A percentile compares a stretch with the other conserved stretches of the same genome.
Evolutionary conservation across 1,139 yeast genomes (phyloP).

Genomic region (Yamadazyma taylorii): DNA sequence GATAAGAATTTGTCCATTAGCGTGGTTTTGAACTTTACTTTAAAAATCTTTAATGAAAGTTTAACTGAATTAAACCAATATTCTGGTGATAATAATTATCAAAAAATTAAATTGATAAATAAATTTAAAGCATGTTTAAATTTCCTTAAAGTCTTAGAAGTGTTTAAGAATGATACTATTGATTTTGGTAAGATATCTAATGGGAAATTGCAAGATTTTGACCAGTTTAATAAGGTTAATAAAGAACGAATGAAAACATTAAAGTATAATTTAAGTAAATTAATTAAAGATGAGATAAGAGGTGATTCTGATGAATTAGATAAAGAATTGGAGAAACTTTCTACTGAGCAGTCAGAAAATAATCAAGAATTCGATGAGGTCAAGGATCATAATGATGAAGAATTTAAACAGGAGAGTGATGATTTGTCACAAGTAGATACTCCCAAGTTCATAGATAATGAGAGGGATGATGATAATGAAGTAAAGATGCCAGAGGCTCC

Average conservation of each 20-base stretch:
- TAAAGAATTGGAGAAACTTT: slow-evolving; percentile 23
- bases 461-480: slow-evolving; percentile 7
- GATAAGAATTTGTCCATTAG: slow-evolving; percentile 60
- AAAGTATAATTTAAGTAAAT: slow-evolving; percentile 40
- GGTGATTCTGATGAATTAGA: slow-evolving; percentile 31
- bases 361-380: no score
- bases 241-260: slow-evolving; percentile 38
- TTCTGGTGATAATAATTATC: slow-evolving; percentile 20
- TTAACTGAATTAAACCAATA: slow-evolving; percentile 29
- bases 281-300: slow-evolving; percentile 38
- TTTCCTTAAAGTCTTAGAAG: slow-evolving; percentile 31
- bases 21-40: slow-evolving; percentile 61
- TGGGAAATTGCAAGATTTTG: slow-evolving; percentile 27
- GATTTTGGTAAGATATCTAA: slow-evolving; percentile 36
- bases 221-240: slow-evolving; percentile 28
- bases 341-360: neutral
- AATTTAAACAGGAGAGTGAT: slow-evolving; percentile 4
- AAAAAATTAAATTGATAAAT: slow-evolving; percentile 25
- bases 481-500: slow-evolving; percentile 19
- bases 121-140: slow-evolving; percentile 40
- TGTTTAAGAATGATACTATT: slow-evolving; percentile 28
- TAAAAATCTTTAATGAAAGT: slow-evolving; percentile 56
- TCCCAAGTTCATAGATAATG: slow-evolving; percentile 11
- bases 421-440: no score
- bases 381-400: slow-evolving; percentile 7